Evolutionary conservation across 2,329 filamentous ascomycete species (phyloP), one percentile per base, ranked within the genome.

Genomic region (Madurella fahalii): DNA sequence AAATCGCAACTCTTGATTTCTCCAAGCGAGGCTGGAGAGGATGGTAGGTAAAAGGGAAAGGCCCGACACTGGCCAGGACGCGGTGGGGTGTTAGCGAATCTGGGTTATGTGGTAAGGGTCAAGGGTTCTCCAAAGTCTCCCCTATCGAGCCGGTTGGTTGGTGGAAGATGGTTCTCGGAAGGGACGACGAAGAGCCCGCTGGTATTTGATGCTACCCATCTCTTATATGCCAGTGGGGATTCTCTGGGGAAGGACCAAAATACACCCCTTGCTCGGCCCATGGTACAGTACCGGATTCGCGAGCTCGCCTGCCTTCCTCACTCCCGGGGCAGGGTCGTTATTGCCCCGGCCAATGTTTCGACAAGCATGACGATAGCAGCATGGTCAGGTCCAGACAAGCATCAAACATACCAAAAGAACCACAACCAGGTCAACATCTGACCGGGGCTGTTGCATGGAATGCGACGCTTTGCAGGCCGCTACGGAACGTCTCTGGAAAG

Each of bases 301-400:
- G 52, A 37, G 53, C 20, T 34, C 50, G 47, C n/a, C 17, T 40
- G 37, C 54, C 45, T 60, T 40, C 56, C 47, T 50, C 52, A 50
- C 54, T 60, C 48, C 57, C 52, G 41, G 32, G 42, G 44, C 60
- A 49, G 60, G 63, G 61, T 59, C 58, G 50, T 55, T 62, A 61
- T 60, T 62, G 64, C 54, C 60, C 61, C 57, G 56, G 60, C 64
- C 59, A 58, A 65, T 67, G 69, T 73, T 72, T 73, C 67, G 68
- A 67, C 67, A 62, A 68, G 71, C 68, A 71, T 72, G 64, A 69
- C 63, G 68, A 65, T 69, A 64, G 62, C 62, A 67, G 64, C 70
- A 71, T 66, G 71, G 68, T 64, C 68, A 58, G 55, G 56, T 50
- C 65, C 67, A 75, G 72, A 76, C 74, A 75, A 71, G 71, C 69